Conservation (phyloP, 1,284 basidiomycete species). For the Rhodotorula mucilaginosa region DNA sequence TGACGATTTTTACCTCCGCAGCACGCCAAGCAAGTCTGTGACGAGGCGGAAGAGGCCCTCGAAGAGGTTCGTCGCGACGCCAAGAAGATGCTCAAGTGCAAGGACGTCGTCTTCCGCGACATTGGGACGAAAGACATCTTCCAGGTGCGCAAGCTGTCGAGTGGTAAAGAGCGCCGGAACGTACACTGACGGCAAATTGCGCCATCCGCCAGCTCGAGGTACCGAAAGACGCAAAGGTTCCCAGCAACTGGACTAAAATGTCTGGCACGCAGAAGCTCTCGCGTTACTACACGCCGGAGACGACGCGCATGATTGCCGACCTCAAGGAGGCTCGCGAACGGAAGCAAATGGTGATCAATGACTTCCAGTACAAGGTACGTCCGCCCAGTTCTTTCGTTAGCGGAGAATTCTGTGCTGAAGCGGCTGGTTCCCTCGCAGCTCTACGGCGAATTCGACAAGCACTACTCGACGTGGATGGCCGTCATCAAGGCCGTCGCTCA, state of each 20-base stretch:
- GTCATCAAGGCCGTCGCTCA: conserved; percentile 66
- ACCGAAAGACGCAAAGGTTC: conserved; percentile 62
- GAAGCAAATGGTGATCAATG: conserved; percentile 70
- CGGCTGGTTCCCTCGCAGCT: conserved; percentile 24
- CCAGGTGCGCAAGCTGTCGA: conserved; percentile 49
- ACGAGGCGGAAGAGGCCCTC: conserved; percentile 66
- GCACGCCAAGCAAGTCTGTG: conserved; percentile 66
- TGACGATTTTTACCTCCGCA: background rate
- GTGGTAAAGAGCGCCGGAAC: too few relatives aligned
- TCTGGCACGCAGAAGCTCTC: conserved; percentile 68
- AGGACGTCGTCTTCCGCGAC: conserved; percentile 28
- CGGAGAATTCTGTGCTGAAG: background rate
- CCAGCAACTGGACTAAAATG: conserved; percentile 78
- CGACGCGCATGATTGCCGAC: conserved; percentile 67
- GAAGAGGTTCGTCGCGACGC: conserved; percentile 63
- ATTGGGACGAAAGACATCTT: conserved; percentile 41
- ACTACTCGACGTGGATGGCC: conserved; percentile 44
- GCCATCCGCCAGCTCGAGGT: conserved; percentile 63
- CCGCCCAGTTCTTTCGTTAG: conserved; percentile 69
- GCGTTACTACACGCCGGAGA: conserved; percentile 73
- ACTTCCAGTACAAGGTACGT: conserved; percentile 87
- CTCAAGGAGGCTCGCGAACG: conserved; percentile 91
- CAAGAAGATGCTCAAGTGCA: conserved; percentile 61
- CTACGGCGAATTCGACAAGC: conserved; percentile 44
- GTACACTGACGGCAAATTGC: background rate